Evolutionary conservation across 306 rosid species (phyloP).

Genomic region (Vigna reflexopilosa): DNA sequence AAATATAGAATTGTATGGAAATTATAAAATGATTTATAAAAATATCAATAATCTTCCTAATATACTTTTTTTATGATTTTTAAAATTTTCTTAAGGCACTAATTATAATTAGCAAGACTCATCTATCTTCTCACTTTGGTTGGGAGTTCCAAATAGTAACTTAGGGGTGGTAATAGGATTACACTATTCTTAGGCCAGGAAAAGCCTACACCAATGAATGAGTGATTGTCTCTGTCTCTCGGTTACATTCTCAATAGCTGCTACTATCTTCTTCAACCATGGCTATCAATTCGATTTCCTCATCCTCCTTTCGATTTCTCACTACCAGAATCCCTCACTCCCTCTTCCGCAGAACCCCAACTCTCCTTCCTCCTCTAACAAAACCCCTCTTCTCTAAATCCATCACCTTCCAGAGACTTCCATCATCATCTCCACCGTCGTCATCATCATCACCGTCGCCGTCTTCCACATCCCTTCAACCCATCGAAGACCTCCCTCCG

Average conservation of each 20-base stretch:
- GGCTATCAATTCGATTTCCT: constrained; percentile 60
- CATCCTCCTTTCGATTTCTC: constrained; percentile 60
- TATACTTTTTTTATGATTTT: too few relatives aligned
- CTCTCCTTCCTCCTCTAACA: constrained; percentile 16
- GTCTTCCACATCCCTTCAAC: constrained; percentile 60
- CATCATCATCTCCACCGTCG: constrained; percentile 47
- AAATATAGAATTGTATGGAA: too few relatives aligned
- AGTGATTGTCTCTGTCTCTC: not conserved
- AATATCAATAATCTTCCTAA: too few relatives aligned
- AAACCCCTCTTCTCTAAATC: constrained; percentile 50
- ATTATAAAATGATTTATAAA: too few relatives aligned
- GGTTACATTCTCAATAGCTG: not conserved
- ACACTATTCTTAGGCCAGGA: too few relatives aligned
- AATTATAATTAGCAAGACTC: too few relatives aligned
- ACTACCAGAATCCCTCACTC: constrained; percentile 51
- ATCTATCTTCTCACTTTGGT: too few relatives aligned
- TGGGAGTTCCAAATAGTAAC: too few relatives aligned
- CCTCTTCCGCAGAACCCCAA: constrained; percentile 8
- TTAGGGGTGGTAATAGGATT: too few relatives aligned
- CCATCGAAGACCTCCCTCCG: constrained; percentile 91
- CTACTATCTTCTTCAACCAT: constrained; percentile 36
- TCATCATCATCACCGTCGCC: constrained; percentile 47
- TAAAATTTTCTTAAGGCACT: too few relatives aligned
- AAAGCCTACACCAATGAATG: not conserved
- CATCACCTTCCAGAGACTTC: constrained; percentile 70